phyloP scores from a whole-genome alignment of 208 protist genomes.

The Acanthamoeba lenticulata region DNA sequence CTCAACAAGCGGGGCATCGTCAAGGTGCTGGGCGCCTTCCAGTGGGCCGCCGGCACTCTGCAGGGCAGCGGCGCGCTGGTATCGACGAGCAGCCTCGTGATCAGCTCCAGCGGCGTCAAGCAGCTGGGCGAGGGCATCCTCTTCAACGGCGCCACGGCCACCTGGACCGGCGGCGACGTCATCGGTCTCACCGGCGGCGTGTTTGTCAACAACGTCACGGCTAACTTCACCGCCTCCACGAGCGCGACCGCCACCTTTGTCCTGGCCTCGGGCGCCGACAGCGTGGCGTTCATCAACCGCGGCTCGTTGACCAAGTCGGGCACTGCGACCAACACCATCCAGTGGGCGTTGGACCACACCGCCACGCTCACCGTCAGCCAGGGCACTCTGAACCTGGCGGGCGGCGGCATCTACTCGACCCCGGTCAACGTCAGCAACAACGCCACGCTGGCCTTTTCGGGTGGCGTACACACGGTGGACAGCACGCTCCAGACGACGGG shows the following conservation, averaged over 20 bases:
- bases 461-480: slow-evolving; percentile 1
- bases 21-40: slow-evolving; percentile 4
- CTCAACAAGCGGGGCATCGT: slow-evolving; percentile 56
- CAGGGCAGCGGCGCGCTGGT: slow-evolving; percentile 26
- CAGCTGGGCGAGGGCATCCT: background rate
- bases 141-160: slow-evolving; percentile 30
- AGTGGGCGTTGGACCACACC: background rate
- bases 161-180: slow-evolving; percentile 15
- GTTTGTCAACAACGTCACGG: slow-evolving; percentile 63
- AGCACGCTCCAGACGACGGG: background rate
- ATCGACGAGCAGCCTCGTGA: background rate
- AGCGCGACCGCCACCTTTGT: background rate
- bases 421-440: slow-evolving; percentile 18
- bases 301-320: background rate
- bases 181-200: background rate
- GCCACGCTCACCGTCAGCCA: background rate
- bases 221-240: background rate
- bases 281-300: background rate
- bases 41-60: slow-evolving; percentile 29
- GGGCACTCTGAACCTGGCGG: background rate
- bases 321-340: background rate
- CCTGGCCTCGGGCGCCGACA: too few species aligned
- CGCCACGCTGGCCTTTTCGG: background rate
- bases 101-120: slow-evolving; percentile 16
- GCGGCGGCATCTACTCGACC: background rate